Evolutionary conservation across 2,329 filamentous ascomycete species (phyloP), one percentile per base, ranked within the genome.

Genomic region (Didymella lethalis): DNA sequence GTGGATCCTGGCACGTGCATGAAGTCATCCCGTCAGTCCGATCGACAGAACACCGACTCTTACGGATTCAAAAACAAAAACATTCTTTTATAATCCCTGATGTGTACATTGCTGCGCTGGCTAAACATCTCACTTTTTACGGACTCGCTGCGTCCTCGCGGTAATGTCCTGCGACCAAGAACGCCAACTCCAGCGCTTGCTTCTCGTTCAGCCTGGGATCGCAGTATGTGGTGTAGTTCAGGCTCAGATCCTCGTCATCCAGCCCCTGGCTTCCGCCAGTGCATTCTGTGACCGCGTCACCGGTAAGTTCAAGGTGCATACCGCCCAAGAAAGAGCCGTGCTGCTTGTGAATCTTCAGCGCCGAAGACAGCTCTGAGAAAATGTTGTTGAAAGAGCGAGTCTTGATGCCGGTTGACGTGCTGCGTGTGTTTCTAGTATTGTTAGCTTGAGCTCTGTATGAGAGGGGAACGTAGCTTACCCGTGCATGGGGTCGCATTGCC

Each of bases 401-500:
- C 83, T 99, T 99, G 80, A 97, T 87, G 26, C 93, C 93, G 0
- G 85, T 81, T 0, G 86, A 84, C 0, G 91, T 94, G 47, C 83
- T 82, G 47, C 84, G 82, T 0, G 86, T 88, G 74, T 89, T 89
- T 29, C 79, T 81, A 52, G 7, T 2, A 14, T 44, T 1, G 16
- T 70, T 46, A 70, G 60, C 61, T 44, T 38, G 25, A 29, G 43
- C 2, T 23, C 20, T 23, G n/a, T 11, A 25, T 2, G 12, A 46
- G 12, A 12, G 25, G 45, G 12, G 41, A 23, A 4, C 2, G 44
- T 16, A 64, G 12, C 75, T 71, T 68, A 79, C 79, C 95, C 95
- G 79, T 99, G 95, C 95, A 99, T 99, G 23, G 95, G 95, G 79
- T 99, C 95, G 80, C 94, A 98, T 80, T 98, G 95, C 94, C 94